These are phyloP conservation scores for Piloderma croceum DNA, from an alignment of 768 basidiomycete genomes.

Conservation along the genomic window DNA sequence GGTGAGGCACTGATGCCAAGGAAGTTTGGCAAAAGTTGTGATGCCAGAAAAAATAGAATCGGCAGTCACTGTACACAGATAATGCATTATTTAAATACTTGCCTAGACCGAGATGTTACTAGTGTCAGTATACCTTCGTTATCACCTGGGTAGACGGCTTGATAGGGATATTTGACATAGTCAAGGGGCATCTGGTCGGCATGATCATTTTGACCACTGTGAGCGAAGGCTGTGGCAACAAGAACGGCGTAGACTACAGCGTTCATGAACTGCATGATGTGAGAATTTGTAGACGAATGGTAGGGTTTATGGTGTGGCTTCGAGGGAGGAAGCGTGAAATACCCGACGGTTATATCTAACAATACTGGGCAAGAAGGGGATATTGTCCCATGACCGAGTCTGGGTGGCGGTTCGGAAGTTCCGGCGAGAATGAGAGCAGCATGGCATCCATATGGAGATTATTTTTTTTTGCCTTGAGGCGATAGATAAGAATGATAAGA, in stretches of 20 bases:
- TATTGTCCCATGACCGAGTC: too few relatives aligned
- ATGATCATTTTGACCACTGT: constrained; percentile 36
- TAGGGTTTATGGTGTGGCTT: constrained; percentile 1
- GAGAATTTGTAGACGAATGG: constrained; percentile 1
- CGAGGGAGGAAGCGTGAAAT: constrained; percentile 18
- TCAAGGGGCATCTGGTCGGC: constrained; percentile 57
- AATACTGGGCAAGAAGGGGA: too few relatives aligned
- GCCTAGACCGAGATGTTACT: not conserved
- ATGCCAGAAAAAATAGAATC: constrained; percentile 81
- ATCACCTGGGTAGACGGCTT: constrained; percentile 52
- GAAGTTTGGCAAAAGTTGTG: constrained; percentile 82
- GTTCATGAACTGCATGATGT: constrained; percentile 19
- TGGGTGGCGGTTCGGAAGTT: too few relatives aligned
- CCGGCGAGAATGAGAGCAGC: too few relatives aligned
- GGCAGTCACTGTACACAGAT: constrained; percentile 49
- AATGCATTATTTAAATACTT: not conserved
- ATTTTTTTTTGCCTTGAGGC: too few relatives aligned
- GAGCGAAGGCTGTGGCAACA: constrained; percentile 22
- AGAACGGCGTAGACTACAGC: constrained; percentile 21
- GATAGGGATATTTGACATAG: constrained; percentile 62
- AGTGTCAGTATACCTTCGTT: constrained; percentile 43
- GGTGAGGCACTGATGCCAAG: constrained; percentile 75
- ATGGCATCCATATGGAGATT: too few relatives aligned
- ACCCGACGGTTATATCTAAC: too few relatives aligned
- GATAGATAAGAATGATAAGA: too few relatives aligned